Evolutionary conservation across 345 rosid genomes (phyloP).

Genomic region (Pelargonium nanum): DNA sequence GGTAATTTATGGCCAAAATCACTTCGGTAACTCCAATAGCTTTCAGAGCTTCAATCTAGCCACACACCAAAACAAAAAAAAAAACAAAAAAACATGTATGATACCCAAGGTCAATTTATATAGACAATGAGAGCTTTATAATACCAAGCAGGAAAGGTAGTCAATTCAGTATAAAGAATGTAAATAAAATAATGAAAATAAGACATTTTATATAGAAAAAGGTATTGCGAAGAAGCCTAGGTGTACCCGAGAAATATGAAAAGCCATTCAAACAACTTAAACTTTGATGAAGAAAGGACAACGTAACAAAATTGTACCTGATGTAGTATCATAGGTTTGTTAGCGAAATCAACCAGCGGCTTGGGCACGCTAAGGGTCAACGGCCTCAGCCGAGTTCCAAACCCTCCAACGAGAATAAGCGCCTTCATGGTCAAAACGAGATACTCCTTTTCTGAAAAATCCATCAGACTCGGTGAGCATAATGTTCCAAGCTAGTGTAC

Average conservation of each 20-base stretch:
- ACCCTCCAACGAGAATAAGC: slow-evolving; percentile 96
- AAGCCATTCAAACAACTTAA: no score
- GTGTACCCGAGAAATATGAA: not conserved
- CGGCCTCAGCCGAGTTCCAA: slow-evolving; percentile 96
- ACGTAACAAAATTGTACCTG: slow-evolving; percentile 45
- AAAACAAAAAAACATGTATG: slow-evolving; percentile 4
- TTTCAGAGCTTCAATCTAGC: slow-evolving; percentile 92
- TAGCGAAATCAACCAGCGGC: slow-evolving; percentile 98
- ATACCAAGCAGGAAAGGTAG: not conserved
- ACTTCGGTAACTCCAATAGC: slow-evolving; percentile 94
- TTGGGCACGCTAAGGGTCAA: slow-evolving; percentile 94
- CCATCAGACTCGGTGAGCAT: not conserved
- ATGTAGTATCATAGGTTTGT: slow-evolving; percentile 98
- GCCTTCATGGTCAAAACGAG: slow-evolving; percentile 65
- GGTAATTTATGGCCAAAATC: slow-evolving; percentile 93
- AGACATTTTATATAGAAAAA: not conserved
- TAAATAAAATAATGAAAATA: not conserved
- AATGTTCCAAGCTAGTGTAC: not conserved
- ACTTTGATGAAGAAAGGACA: not conserved
- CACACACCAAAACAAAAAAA: slow-evolving; percentile 1
- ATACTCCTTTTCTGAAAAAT: not conserved
- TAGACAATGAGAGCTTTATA: no score
- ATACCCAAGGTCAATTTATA: not conserved
- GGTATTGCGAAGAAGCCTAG: not conserved
- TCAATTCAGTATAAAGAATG: not conserved